These are phyloP conservation scores for Cicer yamashitae DNA, from an alignment of 306 rosid genomes.

Conservation along the genomic window DNA sequence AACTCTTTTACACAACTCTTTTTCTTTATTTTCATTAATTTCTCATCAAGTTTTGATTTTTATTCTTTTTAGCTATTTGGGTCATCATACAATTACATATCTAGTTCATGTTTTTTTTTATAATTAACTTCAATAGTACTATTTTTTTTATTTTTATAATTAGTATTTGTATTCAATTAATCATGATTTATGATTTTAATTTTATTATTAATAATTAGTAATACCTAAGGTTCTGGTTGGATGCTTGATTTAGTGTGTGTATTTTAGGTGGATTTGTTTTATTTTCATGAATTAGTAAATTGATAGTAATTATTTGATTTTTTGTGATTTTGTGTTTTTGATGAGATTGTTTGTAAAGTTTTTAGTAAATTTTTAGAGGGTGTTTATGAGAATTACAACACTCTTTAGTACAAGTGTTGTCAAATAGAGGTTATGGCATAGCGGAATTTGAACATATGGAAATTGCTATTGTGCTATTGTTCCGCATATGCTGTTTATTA, in stretches of 20 bases:
- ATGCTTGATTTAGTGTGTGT: slow-evolving; percentile 5
- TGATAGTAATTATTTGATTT: slow-evolving; percentile 25
- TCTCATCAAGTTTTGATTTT: slow-evolving; percentile 24
- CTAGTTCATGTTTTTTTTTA: no score
- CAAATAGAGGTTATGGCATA: no score
- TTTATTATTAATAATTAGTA: not conserved
- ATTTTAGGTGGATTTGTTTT: slow-evolving; percentile 10
- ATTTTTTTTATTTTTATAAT: not conserved
- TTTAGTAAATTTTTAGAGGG: not conserved
- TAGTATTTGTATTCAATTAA: not conserved
- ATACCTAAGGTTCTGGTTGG: not conserved
- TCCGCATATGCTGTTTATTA: no score
- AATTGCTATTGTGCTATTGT: no score
- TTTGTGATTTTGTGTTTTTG: not conserved
- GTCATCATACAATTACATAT: not conserved
- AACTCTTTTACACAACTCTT: not conserved
- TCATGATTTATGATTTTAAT: not conserved
- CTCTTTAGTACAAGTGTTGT: not conserved
- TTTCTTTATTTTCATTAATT: not conserved
- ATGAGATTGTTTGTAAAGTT: not conserved
- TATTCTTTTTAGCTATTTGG: not conserved
- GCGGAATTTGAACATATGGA: no score
- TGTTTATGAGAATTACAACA: not conserved
- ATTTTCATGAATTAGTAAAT: not conserved
- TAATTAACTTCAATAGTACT: not conserved